Conservation (phyloP, 2,329 filamentous ascomycete genomes). For the Phyllachora maydis region DNA sequence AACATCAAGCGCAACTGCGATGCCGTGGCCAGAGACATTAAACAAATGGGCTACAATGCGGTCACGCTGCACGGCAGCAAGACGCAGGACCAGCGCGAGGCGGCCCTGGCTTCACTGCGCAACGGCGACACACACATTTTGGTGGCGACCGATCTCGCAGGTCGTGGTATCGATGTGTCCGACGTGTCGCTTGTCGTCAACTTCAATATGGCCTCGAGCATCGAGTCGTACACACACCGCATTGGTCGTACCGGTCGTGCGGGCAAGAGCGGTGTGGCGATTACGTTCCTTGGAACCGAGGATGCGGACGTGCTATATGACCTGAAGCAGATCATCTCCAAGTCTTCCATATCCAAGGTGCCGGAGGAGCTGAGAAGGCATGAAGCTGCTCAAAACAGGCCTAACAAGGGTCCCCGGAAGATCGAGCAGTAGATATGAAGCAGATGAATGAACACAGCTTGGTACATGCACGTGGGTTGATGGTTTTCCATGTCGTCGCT, state of each 20-base stretch:
- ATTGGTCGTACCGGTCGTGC: conserved; percentile 94
- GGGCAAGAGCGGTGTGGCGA: conserved; percentile 86
- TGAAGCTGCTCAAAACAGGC: conserved; percentile 77
- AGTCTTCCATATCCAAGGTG: conserved; percentile 72
- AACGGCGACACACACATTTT: conserved; percentile 67
- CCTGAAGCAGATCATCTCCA: conserved; percentile 83
- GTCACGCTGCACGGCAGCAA: conserved; percentile 92
- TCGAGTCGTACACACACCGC: conserved; percentile 92
- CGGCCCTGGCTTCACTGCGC: conserved; percentile 69
- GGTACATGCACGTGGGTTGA: too few relatives aligned
- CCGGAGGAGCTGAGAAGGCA: conserved; percentile 82
- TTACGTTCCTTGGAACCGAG: conserved; percentile 86
- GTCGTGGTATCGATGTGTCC: conserved; percentile 90
- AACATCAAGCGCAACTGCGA: conserved; percentile 99
- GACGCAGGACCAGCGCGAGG: conserved; percentile 94
- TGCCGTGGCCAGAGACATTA: conserved; percentile 82
- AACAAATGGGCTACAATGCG: conserved; percentile 74
- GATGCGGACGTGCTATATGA: conserved; percentile 86
- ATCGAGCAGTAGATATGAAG: too few relatives aligned
- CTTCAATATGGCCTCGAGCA: conserved; percentile 92
- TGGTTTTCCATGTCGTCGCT: too few relatives aligned
- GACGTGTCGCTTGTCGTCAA: conserved; percentile 91
- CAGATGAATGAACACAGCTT: too few relatives aligned
- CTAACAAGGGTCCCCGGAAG: too few relatives aligned
- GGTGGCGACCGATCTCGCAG: conserved; percentile 87